Conservation (phyloP, 306 rosid genomes). For the Trifolium dubium region DNA sequence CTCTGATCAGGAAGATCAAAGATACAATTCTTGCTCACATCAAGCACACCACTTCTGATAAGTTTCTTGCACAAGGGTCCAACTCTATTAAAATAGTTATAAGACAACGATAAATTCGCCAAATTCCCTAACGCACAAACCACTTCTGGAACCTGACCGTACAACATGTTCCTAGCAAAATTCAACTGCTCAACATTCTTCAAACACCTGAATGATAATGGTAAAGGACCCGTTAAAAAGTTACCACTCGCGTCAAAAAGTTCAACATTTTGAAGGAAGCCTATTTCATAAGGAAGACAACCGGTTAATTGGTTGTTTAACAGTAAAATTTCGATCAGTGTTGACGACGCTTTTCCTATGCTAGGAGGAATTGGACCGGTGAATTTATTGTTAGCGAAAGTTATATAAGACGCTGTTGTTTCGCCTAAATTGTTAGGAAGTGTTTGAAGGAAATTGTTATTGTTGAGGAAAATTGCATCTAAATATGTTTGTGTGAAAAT, state of each 20-base stretch:
- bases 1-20: slow-evolving; percentile 64
- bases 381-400: slow-evolving; percentile 83
- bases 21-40: slow-evolving; percentile 73
- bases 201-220: slow-evolving; percentile 70
- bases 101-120: slow-evolving; percentile 61
- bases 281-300: slow-evolving; percentile 78
- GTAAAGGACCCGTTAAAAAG: slow-evolving; percentile 71
- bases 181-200: slow-evolving; percentile 64
- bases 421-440: slow-evolving; percentile 58
- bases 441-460: slow-evolving; percentile 64
- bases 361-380: slow-evolving; percentile 66
- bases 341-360: slow-evolving; percentile 55
- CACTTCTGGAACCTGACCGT: slow-evolving; percentile 75
- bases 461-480: slow-evolving; percentile 70
- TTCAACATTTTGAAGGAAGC: slow-evolving; percentile 48
- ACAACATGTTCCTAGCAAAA: slow-evolving; percentile 60
- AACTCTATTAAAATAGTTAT: slow-evolving; percentile 60
- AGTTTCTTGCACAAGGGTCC: slow-evolving; percentile 74
- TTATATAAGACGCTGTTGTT: slow-evolving; percentile 64
- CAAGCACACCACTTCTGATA: slow-evolving; percentile 64
- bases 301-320: slow-evolving; percentile 71
- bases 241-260: slow-evolving; percentile 66
- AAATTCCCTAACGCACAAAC: slow-evolving; percentile 59
- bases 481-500: slow-evolving; percentile 55
- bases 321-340: slow-evolving; percentile 61